Evolutionary conservation across 1,284 basidiomycete genomes (phyloP), one percentile per base, ranked within the genome.

Genomic region (Malassezia slooffiae): DNA sequence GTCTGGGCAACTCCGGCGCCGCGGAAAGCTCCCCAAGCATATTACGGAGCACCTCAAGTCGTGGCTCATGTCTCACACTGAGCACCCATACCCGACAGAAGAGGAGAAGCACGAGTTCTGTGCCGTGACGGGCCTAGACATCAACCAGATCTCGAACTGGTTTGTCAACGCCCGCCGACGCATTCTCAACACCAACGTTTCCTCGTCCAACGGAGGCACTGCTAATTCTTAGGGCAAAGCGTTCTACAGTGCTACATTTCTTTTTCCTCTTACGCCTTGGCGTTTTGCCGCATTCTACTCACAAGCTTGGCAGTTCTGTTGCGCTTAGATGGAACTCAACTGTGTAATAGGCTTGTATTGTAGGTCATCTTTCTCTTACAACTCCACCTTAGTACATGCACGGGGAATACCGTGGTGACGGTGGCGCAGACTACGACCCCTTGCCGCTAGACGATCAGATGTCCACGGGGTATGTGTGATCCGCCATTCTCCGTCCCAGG

Each of bases 71-170:
- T 79, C 81, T 49, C 85, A 89, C 65, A 82, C 82, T 3, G 82
- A 85, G 64, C 85, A 89, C 60, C 85, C 85, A 8, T 89, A 89
- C 67, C 86, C 85, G 17, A 82, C 80, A 52, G 84, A 89, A 66
- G 83, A 87, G 57, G 85, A 89, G 74, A 89, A 89, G 73, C 85
- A 86, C 61, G 80, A 82, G 62, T 73, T 89, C 48, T 88, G 85
- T 71, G 78, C 81, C 60, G 80, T 81, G 37, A 89, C 85, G 0
- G 83, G 83, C 12, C 73, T 89, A 52, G 83, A 79, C 69, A 86
- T 88, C 80, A 81, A 77, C 69, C 85, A 88, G 70, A 83, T 88
- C 4, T 57, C 49, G 17, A 65, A 66, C 23, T 62, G 59, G 29
- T 65, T 67, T 38, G 65, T 67, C 34, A 67, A 67, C 28, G 64